A percentile compares a stretch with the other conserved stretches of the same genome.
phyloP scores from a whole-genome alignment of 345 rosid species.

The Trapa incisa region DNA sequence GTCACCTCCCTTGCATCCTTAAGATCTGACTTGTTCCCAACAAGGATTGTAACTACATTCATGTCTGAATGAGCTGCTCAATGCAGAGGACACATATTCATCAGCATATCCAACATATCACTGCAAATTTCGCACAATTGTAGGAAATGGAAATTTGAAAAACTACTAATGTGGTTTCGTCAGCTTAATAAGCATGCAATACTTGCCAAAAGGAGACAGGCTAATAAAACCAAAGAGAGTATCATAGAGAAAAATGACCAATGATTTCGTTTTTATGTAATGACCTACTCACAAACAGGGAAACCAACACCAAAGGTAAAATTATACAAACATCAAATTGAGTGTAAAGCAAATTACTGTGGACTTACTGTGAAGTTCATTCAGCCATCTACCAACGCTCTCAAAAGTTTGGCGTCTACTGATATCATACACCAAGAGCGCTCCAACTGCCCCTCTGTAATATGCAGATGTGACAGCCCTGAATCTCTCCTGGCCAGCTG shows the following conservation, averaged over 20 bases:
- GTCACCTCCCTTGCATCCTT: conserved; percentile 86
- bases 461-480: conserved; percentile 97
- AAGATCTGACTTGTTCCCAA: conserved; percentile 89
- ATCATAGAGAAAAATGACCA: no score
- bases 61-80: conserved; percentile 90
- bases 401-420: conserved; percentile 88
- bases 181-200: no score
- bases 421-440: conserved; percentile 88
- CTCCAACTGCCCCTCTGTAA: conserved; percentile 98
- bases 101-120: conserved; percentile 1
- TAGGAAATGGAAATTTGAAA: no score
- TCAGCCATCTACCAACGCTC: conserved; percentile 89
- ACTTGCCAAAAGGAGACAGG: no score
- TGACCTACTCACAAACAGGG: no score
- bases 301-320: background rate
- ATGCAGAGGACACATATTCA: conserved; percentile 12
- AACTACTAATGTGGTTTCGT: no score
- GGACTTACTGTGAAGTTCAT: conserved; percentile 82
- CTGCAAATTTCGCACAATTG: background rate
- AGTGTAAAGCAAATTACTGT: background rate
- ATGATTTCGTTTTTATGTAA: no score
- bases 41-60: conserved; percentile 87
- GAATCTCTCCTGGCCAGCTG: conserved; percentile 97
- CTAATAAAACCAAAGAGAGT: no score
- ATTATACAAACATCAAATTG: background rate